These are phyloP conservation scores for Candida gorgasii DNA, from an alignment of 805 yeast species.

Conservation along the genomic window DNA sequence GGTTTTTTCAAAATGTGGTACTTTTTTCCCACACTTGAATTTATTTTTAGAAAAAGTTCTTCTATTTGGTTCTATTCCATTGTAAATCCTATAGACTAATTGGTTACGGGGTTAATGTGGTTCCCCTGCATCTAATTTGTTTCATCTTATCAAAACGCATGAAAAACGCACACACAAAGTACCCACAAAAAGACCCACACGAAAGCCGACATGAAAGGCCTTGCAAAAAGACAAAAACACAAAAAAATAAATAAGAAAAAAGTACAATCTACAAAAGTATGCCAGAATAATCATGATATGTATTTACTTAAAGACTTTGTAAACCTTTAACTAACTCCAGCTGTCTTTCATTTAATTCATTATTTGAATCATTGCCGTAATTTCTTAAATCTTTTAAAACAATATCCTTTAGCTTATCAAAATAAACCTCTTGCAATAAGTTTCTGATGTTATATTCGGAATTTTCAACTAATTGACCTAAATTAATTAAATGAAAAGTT, in stretches of 20 bases:
- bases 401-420: constrained; percentile 91
- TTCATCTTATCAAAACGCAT: too few species aligned
- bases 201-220: too few species aligned
- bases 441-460: constrained; percentile 85
- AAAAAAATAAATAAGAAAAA: too few species aligned
- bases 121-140: too few species aligned
- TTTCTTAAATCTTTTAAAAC: constrained; percentile 49
- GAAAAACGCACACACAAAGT: too few species aligned
- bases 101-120: too few species aligned
- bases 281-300: not conserved
- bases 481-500: constrained; percentile 75
- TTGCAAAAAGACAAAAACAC: too few species aligned
- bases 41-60: not conserved
- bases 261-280: not conserved
- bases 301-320: constrained; percentile 16
- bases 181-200: too few species aligned
- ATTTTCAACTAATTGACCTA: constrained; percentile 86
- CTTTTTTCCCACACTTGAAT: not conserved
- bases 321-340: constrained; percentile 40
- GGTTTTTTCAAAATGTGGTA: constrained; percentile 2
- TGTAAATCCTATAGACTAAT: too few species aligned
- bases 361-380: constrained; percentile 32
- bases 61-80: not conserved
- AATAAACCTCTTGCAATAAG: constrained; percentile 87
- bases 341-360: constrained; percentile 35